Conservation (phyloP, 2,329 filamentous ascomycete genomes). For the Fusarium sororula region DNA sequence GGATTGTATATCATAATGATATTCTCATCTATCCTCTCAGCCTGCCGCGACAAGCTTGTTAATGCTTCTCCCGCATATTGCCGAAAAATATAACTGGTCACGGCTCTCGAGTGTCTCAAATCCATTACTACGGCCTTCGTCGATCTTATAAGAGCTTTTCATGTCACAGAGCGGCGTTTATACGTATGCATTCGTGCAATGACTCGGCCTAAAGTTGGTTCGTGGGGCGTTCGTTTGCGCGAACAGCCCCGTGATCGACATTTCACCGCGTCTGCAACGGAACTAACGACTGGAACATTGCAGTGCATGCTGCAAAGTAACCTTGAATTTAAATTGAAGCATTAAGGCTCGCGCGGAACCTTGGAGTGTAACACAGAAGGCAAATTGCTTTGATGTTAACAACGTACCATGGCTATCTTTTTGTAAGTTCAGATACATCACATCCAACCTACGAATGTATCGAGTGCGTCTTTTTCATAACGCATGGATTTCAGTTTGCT, state of each 20-base stretch:
- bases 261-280: neutral
- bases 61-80: slow-evolving; percentile 1
- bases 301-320: neutral
- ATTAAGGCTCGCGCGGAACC: neutral
- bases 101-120: slow-evolving; percentile 32
- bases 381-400: neutral
- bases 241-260: slow-evolving; percentile 26
- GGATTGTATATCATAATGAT: neutral
- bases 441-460: neutral
- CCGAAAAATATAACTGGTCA: slow-evolving; percentile 30
- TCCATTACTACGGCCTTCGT: slow-evolving; percentile 23
- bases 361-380: neutral
- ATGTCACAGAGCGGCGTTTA: slow-evolving; percentile 9
- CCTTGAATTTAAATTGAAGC: neutral
- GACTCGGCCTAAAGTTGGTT: slow-evolving; percentile 27
- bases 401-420: neutral
- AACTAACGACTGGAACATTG: neutral
- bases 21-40: neutral
- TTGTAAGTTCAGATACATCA: no score
- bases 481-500: neutral
- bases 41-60: neutral
- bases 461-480: neutral
- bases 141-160: slow-evolving; percentile 39
- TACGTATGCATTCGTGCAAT: slow-evolving; percentile 19
- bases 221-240: slow-evolving; percentile 6